Percentiles rank a stretch among this genome's conserved stretches.
Evolutionary conservation across 805 yeast genomes (phyloP).

Genomic region (Candida yuanshanica): DNA sequence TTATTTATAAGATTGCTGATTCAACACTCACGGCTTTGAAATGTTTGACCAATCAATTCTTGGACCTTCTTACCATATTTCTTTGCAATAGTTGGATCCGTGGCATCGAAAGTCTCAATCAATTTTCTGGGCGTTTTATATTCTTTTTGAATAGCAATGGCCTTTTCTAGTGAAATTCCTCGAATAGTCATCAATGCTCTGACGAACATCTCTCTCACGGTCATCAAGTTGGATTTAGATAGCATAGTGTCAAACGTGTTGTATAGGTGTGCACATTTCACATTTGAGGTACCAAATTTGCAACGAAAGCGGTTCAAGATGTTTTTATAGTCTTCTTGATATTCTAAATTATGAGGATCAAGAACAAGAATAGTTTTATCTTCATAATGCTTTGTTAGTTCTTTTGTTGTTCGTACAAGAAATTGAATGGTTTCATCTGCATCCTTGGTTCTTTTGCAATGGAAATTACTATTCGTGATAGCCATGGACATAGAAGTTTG

Average conservation of each 20-base stretch:
- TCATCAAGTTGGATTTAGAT: conserved; percentile 62
- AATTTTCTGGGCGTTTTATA: conserved; percentile 67
- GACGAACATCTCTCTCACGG: conserved; percentile 71
- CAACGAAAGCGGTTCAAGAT: conserved; percentile 37
- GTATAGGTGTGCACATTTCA: conserved; percentile 41
- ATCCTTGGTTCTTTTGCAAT: conserved; percentile 59
- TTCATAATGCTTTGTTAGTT: conserved; percentile 35
- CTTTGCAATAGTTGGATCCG: conserved; percentile 15
- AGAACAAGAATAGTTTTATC: conserved; percentile 40
- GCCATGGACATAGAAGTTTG: conserved; percentile 73
- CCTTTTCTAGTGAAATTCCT: conserved; percentile 85
- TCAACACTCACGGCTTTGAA: conserved; percentile 3
- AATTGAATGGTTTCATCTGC: conserved; percentile 71
- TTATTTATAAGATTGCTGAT: background rate
- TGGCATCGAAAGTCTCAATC: conserved; percentile 38
- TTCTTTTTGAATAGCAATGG: conserved; percentile 62
- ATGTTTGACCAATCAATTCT: conserved; percentile 15
- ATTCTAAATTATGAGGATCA: conserved; percentile 43
- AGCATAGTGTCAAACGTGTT: conserved; percentile 60
- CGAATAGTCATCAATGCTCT: conserved; percentile 71
- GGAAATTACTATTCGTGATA: conserved; percentile 59
- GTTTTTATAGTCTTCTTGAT: conserved; percentile 44
- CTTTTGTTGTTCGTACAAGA: conserved; percentile 43
- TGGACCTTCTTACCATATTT: conserved; percentile 28
- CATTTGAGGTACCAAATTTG: conserved; percentile 33